Evolutionary conservation across 345 rosid species (phyloP).

Genomic region (Gossypium mustelinum): DNA sequence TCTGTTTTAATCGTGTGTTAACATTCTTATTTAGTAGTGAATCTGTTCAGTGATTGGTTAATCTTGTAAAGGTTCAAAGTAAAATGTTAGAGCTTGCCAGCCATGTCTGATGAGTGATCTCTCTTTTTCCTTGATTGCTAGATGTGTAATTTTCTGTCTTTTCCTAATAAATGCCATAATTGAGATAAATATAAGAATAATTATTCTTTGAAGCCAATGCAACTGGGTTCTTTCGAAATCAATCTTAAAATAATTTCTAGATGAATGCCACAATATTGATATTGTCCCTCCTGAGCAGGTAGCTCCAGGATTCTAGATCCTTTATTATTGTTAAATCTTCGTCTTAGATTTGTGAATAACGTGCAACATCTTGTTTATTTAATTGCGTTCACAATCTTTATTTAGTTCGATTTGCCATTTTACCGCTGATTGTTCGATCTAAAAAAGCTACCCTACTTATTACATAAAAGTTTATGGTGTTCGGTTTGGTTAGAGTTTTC

Average conservation of each 20-base stretch:
- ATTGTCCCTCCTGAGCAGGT: not conserved
- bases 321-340: constrained; percentile 10
- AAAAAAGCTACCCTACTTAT: not conserved
- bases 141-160: constrained; percentile 3
- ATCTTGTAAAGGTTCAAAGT: not conserved
- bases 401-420: not conserved
- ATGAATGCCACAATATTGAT: not conserved
- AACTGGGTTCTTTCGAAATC: not conserved
- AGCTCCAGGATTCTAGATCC: not conserved
- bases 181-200: not conserved
- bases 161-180: not conserved
- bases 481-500: not conserved
- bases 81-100: not conserved
- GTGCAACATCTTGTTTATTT: not conserved
- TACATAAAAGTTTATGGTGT: not conserved
- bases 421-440: not conserved
- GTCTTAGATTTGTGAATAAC: constrained; percentile 13
- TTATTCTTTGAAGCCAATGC: not conserved
- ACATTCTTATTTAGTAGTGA: not conserved
- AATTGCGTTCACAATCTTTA: not conserved
- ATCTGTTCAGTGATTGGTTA: not conserved
- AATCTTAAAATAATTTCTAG: not conserved
- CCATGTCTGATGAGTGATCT: not conserved
- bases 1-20: not conserved
- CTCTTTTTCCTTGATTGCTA: not conserved